Base-by-base conservation (phyloP, 2,329 filamentous ascomycete species). In the Bretziella fagacearum region DNA sequence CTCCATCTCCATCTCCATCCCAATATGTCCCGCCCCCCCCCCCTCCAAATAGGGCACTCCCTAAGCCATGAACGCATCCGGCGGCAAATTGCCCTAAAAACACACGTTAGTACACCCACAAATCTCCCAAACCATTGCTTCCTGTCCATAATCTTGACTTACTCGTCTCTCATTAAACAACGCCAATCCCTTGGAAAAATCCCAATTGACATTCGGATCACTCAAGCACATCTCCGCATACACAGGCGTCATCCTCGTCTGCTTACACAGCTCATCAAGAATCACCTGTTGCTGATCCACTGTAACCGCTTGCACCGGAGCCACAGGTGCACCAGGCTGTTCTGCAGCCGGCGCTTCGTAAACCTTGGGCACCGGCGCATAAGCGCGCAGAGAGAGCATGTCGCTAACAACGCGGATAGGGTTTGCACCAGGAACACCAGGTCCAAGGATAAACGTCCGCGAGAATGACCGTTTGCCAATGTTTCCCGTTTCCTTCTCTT, bases 141-240 rank as follows among this genome's bases (percentile, higher is more conserved):
- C n/a, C n/a, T n/a, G n/a, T n/a, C n/a, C 13, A 20, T 2, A 35
- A 39, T 11, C 20, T 22, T n/a, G 6, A 45, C 49, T 58, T 66
- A 81, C 83, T 68, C 79, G 85, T 49, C 83, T 77, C 54, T 79
- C 73, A 52, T 79, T 73, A 58, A 94, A 95, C 26, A 83, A 75
- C 46, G 71, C 66, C 54, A 87, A 64, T 2, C 87, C 89, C 53
- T 74, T 72, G 30, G 82, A 73, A 42, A 87, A 75, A 58, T 93
- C 74, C 85, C 86, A 96, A 30, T 71, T 73, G 48, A 80, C 84
- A 20, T 20, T 47, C 5, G 40, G 20, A 50, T 86, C 77, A 2
- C 75, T 70, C 13, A 96, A 68, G 56, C 89, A 95, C 68, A 93
- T 73, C 54, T 79, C 73, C 1, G 86, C 81, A 59, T 82, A 93